Conservation (phyloP, 176 grass and related monocot species). For the Zizania latifolia region DNA sequence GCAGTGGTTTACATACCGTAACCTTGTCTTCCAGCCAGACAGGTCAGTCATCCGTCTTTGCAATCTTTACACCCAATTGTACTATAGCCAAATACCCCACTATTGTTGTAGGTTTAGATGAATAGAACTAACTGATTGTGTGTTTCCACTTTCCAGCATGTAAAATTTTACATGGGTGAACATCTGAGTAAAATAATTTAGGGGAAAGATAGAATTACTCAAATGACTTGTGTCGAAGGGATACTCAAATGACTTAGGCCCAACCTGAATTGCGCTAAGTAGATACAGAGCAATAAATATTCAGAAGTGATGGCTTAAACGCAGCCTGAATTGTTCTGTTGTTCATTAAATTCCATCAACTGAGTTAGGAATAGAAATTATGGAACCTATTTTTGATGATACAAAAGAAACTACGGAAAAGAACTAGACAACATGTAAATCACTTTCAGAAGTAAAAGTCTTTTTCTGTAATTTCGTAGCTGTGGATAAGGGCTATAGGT, state of each 20-base stretch:
- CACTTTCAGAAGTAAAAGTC: not conserved
- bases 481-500: not conserved
- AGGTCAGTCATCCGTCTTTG: slow-evolving; percentile 43
- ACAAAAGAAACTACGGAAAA: not conserved
- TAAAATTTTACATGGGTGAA: not conserved
- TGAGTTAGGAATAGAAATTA: not conserved
- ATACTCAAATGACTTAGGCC: not conserved
- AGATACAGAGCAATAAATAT: not conserved
- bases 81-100: not conserved
- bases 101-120: not conserved
- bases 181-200: no score
- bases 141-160: not conserved
- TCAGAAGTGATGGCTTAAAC: not conserved
- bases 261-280: not conserved
- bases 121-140: no score
- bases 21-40: slow-evolving; percentile 84
- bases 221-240: no score
- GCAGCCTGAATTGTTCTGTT: not conserved
- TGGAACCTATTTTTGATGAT: not conserved
- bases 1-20: slow-evolving; percentile 95
- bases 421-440: not conserved
- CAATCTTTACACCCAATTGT: not conserved
- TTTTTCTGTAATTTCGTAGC: not conserved
- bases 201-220: no score
- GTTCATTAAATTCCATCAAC: not conserved